phyloP scores from a whole-genome alignment of 345 rosid species.

The Crucihimalaya himalaica region DNA sequence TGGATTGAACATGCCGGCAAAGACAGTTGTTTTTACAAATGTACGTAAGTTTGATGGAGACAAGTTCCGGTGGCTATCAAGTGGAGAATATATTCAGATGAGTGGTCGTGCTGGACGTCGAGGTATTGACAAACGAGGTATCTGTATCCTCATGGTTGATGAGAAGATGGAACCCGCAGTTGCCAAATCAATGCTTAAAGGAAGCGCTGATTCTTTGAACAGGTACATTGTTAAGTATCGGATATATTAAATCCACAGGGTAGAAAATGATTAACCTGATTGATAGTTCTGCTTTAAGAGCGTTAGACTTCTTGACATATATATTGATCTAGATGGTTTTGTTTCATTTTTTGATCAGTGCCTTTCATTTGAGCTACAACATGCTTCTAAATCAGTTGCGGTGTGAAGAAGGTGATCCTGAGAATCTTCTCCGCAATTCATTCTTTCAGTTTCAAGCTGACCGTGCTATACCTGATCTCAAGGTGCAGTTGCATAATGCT shows the following conservation, averaged over 20 bases:
- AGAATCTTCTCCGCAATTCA: constrained; percentile 92
- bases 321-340: constrained; percentile 13
- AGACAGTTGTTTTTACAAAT: constrained; percentile 96
- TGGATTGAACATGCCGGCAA: constrained; percentile 99
- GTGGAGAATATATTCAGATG: constrained; percentile 99
- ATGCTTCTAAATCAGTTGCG: constrained; percentile 97
- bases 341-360: constrained; percentile 55
- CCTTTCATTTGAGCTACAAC: constrained; percentile 97
- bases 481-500: constrained; percentile 49
- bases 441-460: constrained; percentile 99
- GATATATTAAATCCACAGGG: not conserved
- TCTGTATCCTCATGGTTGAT: constrained; percentile 95
- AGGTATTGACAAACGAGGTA: constrained; percentile 93
- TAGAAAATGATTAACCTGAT: constrained; percentile 14
- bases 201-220: constrained; percentile 94
- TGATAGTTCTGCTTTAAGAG: not conserved
- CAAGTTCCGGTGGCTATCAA: constrained; percentile 96
- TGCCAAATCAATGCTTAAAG: constrained; percentile 93
- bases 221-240: constrained; percentile 51
- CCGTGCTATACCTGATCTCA: constrained; percentile 84
- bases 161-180: constrained; percentile 96
- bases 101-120: constrained; percentile 99
- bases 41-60: constrained; percentile 98
- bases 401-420: constrained; percentile 94
- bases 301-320: constrained; percentile 1